Evolutionary conservation across 225 moss, liverwort and hornwort genomes (phyloP), one percentile per base, ranked within the genome.

Genomic region (Marchantia paleacea): DNA sequence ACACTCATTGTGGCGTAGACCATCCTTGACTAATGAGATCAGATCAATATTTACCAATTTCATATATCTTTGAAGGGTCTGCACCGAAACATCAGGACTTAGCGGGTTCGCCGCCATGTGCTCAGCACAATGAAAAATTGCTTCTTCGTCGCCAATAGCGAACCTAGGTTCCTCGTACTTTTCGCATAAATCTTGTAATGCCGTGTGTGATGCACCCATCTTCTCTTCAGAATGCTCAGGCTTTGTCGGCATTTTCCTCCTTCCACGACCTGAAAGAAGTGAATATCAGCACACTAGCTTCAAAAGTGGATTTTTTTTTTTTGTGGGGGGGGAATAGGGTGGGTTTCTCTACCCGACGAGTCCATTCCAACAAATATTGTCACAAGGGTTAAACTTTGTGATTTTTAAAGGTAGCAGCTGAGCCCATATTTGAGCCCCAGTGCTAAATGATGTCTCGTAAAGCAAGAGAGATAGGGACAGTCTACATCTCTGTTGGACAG

Each of bases 141-240:
- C 79, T 19, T 87, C 84, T 29, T 82, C 79, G 63, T 82, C 80
- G 39, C 69, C 75, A 48, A 75, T 15, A 18, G 66, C 63, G 12
- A 73, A 80, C 39, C 52, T 77, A 22, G 82, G 62, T 47, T 82
- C 85, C 47, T 80, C 70, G 69, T 77, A 86, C 73, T 85, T 79
- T 47, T 86, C 84, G 78, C 89, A 84, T 12, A 89, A 80, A 55
- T 84, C 81, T 66, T 91, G 85, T 77, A 97, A 84, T 15, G 91
- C 93, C 74, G 95, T 90, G 61, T 93, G 86, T 71, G 88, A 91
- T 39, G 95, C 93, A 52, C 88, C 97, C 80, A 91, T 83, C 81
- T 93, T 97, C 80, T 91, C 95, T 79, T 95, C 93, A 6, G 95
- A 95, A 11, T 90, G 22, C 52, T 73, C 86, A 55, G 95, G 95